Conservation (phyloP, 1,284 basidiomycete genomes). For the Ceratobasidium sp. region DNA sequence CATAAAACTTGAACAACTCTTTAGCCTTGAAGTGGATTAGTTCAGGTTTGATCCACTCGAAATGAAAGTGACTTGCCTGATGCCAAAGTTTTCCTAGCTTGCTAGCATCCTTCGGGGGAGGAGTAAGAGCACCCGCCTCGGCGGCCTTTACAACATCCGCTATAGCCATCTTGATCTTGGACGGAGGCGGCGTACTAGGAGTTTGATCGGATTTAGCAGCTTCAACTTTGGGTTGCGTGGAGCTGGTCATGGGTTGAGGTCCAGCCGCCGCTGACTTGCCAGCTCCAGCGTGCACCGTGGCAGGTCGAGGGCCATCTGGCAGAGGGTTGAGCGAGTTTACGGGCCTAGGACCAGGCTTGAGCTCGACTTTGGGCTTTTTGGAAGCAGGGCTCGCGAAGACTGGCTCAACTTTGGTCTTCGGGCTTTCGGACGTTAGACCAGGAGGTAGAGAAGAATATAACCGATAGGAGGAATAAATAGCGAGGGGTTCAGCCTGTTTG, state of each 20-base stretch:
- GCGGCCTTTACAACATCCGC: conserved; percentile 75
- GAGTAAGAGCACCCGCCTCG: conserved; percentile 73
- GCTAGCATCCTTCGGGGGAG: conserved; percentile 72
- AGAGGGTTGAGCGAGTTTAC: neutral
- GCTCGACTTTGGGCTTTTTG: conserved; percentile 36
- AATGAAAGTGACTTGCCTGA: conserved; percentile 63
- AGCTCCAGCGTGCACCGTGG: conserved; percentile 4
- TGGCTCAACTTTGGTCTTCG: conserved; percentile 11
- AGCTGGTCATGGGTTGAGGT: conserved; percentile 15
- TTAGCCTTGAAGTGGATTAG: conserved; percentile 48
- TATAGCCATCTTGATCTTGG: conserved; percentile 64
- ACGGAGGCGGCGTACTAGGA: neutral
- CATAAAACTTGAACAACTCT: conserved; percentile 79
- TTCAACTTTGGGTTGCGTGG: conserved; percentile 7
- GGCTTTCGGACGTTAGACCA: conserved; percentile 15
- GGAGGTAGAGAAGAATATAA: conserved; percentile 26
- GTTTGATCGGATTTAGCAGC: conserved; percentile 7
- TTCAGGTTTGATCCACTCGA: conserved; percentile 11
- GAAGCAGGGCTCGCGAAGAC: conserved; percentile 18
- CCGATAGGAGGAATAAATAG: conserved; percentile 6
- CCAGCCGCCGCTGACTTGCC: conserved; percentile 13
- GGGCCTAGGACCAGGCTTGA: conserved; percentile 37
- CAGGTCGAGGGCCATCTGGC: neutral
- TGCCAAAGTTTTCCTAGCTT: conserved; percentile 70
- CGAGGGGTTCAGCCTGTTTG: conserved; percentile 12